phyloP scores from a whole-genome alignment of 2,329 filamentous ascomycete genomes.

The Epichloe amarillans region DNA sequence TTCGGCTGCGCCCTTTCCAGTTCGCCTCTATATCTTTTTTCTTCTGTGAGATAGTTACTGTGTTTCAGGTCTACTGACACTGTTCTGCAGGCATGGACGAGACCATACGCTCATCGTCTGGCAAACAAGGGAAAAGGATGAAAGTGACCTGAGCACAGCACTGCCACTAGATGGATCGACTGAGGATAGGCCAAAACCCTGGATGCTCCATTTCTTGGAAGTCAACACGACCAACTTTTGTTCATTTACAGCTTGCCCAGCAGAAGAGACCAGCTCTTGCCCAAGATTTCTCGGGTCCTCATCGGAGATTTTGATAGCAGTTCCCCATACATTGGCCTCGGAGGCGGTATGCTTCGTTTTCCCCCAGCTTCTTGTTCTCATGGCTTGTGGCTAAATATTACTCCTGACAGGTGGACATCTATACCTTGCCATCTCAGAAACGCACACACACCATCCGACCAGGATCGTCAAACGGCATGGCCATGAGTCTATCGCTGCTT shows the following conservation, averaged over 20 bases:
- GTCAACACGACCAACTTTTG: slow-evolving; percentile 97
- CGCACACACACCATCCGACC: slow-evolving; percentile 47
- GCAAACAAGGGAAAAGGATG: slow-evolving; percentile 51
- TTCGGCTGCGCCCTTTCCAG: not conserved
- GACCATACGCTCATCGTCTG: slow-evolving; percentile 81
- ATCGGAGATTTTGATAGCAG: slow-evolving; percentile 53
- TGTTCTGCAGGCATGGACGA: slow-evolving; percentile 59
- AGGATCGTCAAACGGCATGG: slow-evolving; percentile 56
- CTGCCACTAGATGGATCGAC: slow-evolving; percentile 55
- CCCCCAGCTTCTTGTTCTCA: too few relatives aligned
- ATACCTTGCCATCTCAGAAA: slow-evolving; percentile 60
- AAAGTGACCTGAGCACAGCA: slow-evolving; percentile 49
- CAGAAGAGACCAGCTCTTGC: slow-evolving; percentile 15
- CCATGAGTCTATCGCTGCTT: slow-evolving; percentile 66
- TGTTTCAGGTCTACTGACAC: not conserved
- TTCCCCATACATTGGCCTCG: slow-evolving; percentile 63
- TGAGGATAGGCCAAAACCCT: slow-evolving; percentile 49
- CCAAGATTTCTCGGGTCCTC: slow-evolving; percentile 10
- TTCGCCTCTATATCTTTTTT: not conserved
- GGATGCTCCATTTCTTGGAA: slow-evolving; percentile 70
- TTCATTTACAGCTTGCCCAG: slow-evolving; percentile 53
- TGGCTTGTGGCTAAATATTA: slow-evolving; percentile 1
- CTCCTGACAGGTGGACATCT: slow-evolving; percentile 56
- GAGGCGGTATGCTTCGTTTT: slow-evolving; percentile 42
- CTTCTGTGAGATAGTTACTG: not conserved